Evolutionary conservation across 352 stramenopile species (phyloP), one percentile per base, ranked within the genome.

Genomic region (Globisporangium cystogenes): DNA sequence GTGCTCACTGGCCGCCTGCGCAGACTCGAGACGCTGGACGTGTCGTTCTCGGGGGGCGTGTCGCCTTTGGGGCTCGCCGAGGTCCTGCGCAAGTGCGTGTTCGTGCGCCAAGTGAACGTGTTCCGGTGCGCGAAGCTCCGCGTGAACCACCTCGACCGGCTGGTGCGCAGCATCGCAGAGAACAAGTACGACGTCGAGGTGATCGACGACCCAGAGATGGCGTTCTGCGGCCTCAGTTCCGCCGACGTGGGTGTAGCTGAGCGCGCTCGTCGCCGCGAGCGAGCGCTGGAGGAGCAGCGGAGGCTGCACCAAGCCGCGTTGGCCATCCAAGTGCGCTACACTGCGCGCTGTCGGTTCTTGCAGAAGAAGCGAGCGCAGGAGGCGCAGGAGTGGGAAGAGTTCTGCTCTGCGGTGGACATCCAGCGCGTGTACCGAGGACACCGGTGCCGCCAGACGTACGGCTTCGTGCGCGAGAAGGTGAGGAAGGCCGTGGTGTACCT

Each of bases 401-500:
- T 82, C 27, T 86, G 75, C 53, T 68, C 67, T 11, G 74, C 74
- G 0, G 42, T 84, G 20, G 74, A 87, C 26, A 87, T 89, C 11
- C 77, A 91, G 42, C 73, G 77, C 10, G 53, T 83, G 0, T 62
- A 60, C n/a, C 62, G 72, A 47, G 80, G 80, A 1, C 81, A 65
- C 27, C 33, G 48, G 1, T 73, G 56, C 43, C 74, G 80, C 27
- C 59, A 68, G 8, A 57, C 50, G 12, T 87, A 87, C 54, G 37
- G 27, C 8, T 70, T 70, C 24, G 69, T 82, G 6, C 60, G 66
- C 26, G 48, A 55, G 8, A 67, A 70, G 26, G 55, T 74, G 0
- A 70, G 51, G 5, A 70, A 57, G 36, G 70, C 67, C 1, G 64
- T 86, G 1, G 59, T 86, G 23, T 67, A 76, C 27, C 59, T 87